Evolutionary conservation across 306 rosid genomes (phyloP), one percentile per base, ranked within the genome.

Genomic region (Gastrolobium villosum): DNA sequence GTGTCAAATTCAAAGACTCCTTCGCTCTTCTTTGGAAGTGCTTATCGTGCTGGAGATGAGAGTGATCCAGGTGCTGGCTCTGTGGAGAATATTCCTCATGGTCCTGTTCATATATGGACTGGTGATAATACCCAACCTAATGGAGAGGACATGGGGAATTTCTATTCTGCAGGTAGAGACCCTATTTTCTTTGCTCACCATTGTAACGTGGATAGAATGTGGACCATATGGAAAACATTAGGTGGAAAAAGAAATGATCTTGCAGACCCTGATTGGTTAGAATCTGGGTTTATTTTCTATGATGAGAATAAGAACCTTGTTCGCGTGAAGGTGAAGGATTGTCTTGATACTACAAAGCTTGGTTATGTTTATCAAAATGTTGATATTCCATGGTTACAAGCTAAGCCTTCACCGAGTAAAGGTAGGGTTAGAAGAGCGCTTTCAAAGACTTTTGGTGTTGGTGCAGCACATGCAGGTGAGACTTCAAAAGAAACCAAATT

Each of bases 121-220:
- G 95, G 97, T 5, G 90, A 88, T 65, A n/a, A 2, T 5, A 85
- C 52, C 1, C 79, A 86, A 10, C 86, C 91, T 2, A 63, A 90
- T 50, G 0, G 4, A 0, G 97, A 91, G 60, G 10, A 94, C 79
- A 87, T 94, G 96, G 96, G 98, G 1, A 74, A 15, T 48, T 89
- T 94, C 78, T 91, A 93, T 59, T 59, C 98, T 0, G 91, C 98
- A 0, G 97, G 75, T 0, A 79, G 90, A 5, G 98, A 94, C 54
- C 96, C 98, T 5, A 66, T 91, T 11, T 94, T 94, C 74, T 90
- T 3, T 53, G 15, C 80, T n/a, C 97, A 90, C 26, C 94, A 91
- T 67, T 49, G 91, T 4, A 94, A 94, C 37, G 65, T 91, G 0
- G 98, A 94, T 34, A 85, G 98, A 6, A 5, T 91, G 74, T 94